Conservation (phyloP, 2,329 filamentous ascomycete species). For the Phialophora tarda region DNA sequence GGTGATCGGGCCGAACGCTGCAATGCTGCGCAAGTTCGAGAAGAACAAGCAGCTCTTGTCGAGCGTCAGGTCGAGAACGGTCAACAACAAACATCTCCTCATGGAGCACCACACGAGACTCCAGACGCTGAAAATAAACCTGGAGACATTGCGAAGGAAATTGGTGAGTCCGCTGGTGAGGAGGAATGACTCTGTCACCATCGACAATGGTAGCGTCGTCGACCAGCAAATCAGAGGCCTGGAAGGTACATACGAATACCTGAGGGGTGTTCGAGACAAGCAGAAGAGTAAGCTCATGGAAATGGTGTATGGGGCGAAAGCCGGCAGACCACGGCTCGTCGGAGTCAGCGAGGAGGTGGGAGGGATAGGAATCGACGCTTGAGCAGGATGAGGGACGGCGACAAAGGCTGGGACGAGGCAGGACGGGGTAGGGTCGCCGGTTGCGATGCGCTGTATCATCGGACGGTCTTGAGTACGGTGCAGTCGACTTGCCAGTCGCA, state of each 20-base stretch:
- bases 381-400: not conserved
- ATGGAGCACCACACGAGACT: constrained; percentile 86
- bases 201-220: constrained; percentile 65
- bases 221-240: constrained; percentile 86
- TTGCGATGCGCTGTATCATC: not conserved
- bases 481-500: not conserved
- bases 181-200: constrained; percentile 60
- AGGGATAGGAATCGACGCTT: constrained; percentile 28
- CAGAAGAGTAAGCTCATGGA: constrained; percentile 87
- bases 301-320: constrained; percentile 68
- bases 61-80: constrained; percentile 79
- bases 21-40: constrained; percentile 84
- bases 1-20: constrained; percentile 76
- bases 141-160: constrained; percentile 82
- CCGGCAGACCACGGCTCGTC: constrained; percentile 27
- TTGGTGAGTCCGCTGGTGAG: constrained; percentile 83
- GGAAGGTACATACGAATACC: constrained; percentile 76
- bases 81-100: constrained; percentile 84
- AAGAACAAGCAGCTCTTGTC: constrained; percentile 81
- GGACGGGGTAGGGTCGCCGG: not conserved
- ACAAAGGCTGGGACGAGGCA: not conserved
- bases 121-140: constrained; percentile 79
- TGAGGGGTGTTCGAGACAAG: constrained; percentile 74
- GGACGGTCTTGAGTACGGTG: not conserved
- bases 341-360: constrained; percentile 29